Evolutionary conservation across 2,329 filamentous ascomycete genomes (phyloP), one percentile per base, ranked within the genome.

Genomic region (Ceratocystis smalleyi): DNA sequence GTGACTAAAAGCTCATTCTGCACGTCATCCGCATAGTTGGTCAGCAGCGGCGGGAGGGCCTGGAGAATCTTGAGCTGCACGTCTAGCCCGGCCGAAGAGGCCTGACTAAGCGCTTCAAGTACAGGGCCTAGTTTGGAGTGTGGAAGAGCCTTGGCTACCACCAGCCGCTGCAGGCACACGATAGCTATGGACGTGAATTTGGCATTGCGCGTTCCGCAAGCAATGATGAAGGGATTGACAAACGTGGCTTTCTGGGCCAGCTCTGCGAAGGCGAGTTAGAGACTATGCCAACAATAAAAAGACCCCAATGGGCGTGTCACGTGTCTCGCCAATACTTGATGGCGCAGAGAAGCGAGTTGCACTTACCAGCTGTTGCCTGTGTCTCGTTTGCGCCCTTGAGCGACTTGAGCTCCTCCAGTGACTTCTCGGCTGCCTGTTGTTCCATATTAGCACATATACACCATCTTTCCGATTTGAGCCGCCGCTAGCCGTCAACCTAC

Each of bases 41-140:
- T 91, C 27, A 97, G 76, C 43, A 99, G 75, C 1, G 91, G 89
- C 3, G 94, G 94, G 17, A 99, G 76, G 0, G 91, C 90, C 73
- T 99, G 94, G 15, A 99, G 77, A 62, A 97, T 94, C 74, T 97
- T 97, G 69, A 99, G 83, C 72, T 99, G 94, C 2, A 96, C 88
- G 75, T 99, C 94, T 66, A 96, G 76, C 15, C 83, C 78, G 71
- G 89, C 87, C 73, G 78, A 91, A 69, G 89, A 87, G 60, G 89
- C 91, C 72, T 96, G 89, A 72, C 87, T 87, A 69, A 99, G 80
- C 6, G 91, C 91, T 71, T 95, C 88, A 2, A 99, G 80, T 15
- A 96, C 87, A 73, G 96, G 91, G 72, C 86, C 87, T 64, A 99
- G 77, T 69, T 90, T 86, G 63, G 87, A 83, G 68, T 84, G 83